Percentiles rank a stretch among this genome's conserved stretches.
Evolutionary conservation across 805 yeast genomes (phyloP).

Genomic region (Ogataea parapolymorpha): DNA sequence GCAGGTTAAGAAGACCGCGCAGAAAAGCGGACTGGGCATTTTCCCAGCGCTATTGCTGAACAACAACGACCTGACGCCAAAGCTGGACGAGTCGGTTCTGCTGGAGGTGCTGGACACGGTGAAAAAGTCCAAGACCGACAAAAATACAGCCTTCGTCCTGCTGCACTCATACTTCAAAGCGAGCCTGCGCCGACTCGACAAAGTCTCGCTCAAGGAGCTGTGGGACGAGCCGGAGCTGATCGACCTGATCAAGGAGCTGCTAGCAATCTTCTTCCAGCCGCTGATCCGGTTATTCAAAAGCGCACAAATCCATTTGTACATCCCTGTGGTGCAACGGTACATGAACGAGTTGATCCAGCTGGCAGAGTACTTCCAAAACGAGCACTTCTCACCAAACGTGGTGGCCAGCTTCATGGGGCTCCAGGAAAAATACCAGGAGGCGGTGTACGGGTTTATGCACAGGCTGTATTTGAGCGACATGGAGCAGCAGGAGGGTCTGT

Average conservation of each 20-base stretch:
- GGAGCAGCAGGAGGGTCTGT: constrained; percentile 41
- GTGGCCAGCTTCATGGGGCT: constrained; percentile 65
- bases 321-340: constrained; percentile 61
- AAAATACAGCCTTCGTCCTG: constrained; percentile 44
- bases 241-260: constrained; percentile 66
- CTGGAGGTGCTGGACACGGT: constrained; percentile 20
- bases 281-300: constrained; percentile 63
- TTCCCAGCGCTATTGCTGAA: constrained; percentile 26
- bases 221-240: constrained; percentile 87
- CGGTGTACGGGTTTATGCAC: constrained; percentile 72
- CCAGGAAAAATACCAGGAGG: constrained; percentile 67
- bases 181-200: constrained; percentile 69
- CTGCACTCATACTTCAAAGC: constrained; percentile 62
- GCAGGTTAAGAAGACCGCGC: constrained; percentile 31
- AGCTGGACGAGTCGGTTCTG: constrained; percentile 13
- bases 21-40: constrained; percentile 24
- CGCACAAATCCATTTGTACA: constrained; percentile 62
- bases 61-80: constrained; percentile 19
- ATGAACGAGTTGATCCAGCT: constrained; percentile 61
- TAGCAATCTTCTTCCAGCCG: constrained; percentile 73
- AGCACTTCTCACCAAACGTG: constrained; percentile 52
- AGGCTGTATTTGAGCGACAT: constrained; percentile 78
- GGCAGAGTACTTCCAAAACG: constrained; percentile 47
- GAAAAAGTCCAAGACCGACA: constrained; percentile 17
- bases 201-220: constrained; percentile 65